These are phyloP conservation scores for Auricularia sp. DNA, from an alignment of 768 basidiomycete genomes.

Conservation along the genomic window DNA sequence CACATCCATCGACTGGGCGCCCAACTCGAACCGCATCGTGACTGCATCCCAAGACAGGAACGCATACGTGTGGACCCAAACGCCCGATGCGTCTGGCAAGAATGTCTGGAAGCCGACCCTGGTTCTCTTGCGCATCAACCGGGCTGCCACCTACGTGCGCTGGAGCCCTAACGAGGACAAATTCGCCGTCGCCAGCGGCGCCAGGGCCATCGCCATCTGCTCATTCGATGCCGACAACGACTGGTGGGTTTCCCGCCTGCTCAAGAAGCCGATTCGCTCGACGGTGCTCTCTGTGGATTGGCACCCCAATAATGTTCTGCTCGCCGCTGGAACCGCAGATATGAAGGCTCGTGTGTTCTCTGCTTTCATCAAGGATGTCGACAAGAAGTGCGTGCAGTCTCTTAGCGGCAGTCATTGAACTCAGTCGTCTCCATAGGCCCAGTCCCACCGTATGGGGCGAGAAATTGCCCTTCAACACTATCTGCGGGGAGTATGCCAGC, in stretches of 20 bases:
- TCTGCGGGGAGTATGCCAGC: conserved; percentile 88
- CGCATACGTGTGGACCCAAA: conserved; percentile 95
- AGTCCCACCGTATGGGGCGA: conserved; percentile 92
- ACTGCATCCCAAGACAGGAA: conserved; percentile 99
- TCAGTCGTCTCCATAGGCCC: conserved; percentile 42
- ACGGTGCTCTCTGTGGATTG: conserved; percentile 93
- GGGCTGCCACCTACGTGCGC: conserved; percentile 87
- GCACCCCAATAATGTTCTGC: conserved; percentile 97
- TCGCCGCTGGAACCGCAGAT: conserved; percentile 95
- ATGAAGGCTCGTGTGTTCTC: conserved; percentile 97
- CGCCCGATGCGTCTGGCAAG: conserved; percentile 62
- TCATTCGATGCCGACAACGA: conserved; percentile 96
- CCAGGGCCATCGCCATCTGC: conserved; percentile 91
- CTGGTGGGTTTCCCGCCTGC: conserved; percentile 96
- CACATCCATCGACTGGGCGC: conserved; percentile 98
- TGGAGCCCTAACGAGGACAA: conserved; percentile 99
- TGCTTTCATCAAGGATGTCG: conserved; percentile 97
- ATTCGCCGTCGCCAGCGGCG: conserved; percentile 96
- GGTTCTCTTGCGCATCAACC: conserved; percentile 89
- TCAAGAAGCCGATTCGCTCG: conserved; percentile 96
- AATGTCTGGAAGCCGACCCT: conserved; percentile 89
- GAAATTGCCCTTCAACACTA: conserved; percentile 92
- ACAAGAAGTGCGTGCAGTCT: conserved; percentile 58
- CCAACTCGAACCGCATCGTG: conserved; percentile 91
- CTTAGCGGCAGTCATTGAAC: neutral